Evolutionary conservation across 352 stramenopile genomes (phyloP).

Genomic region (Phytophthora sansomeana): DNA sequence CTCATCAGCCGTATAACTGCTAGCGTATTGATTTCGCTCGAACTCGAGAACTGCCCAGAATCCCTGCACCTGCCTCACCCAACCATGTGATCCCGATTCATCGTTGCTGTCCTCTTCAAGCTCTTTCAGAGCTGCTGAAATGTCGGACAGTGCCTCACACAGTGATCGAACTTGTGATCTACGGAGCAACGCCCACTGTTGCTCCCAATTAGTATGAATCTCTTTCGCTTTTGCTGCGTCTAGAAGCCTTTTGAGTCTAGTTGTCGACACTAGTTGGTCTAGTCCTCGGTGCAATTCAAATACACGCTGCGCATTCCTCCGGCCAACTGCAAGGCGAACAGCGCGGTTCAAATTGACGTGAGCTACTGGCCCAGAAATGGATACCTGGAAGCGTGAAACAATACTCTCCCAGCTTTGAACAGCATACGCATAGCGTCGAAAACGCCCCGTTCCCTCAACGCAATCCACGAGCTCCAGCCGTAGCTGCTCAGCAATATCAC

Average conservation of each 20-base stretch:
- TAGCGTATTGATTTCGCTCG: constrained; percentile 12
- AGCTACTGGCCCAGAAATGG: neutral
- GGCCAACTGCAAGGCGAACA: constrained; percentile 7
- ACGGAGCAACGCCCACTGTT: constrained; percentile 1
- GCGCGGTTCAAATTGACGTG: neutral
- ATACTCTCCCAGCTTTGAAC: constrained; percentile 18
- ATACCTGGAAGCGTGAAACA: constrained; percentile 2
- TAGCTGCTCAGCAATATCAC: constrained; percentile 10
- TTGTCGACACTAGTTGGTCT: constrained; percentile 22
- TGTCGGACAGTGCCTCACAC: constrained; percentile 8
- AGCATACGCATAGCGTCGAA: constrained; percentile 10
- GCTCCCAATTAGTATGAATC: constrained; percentile 12
- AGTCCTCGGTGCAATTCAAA: constrained; percentile 20
- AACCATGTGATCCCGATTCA: constrained; percentile 3
- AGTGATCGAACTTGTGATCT: constrained; percentile 1
- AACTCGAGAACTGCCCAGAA: constrained; percentile 22
- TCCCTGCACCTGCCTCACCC: constrained; percentile 7
- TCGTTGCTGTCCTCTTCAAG: constrained; percentile 9
- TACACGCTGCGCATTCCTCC: constrained; percentile 10
- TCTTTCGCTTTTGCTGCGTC: neutral
- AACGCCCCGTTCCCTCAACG: constrained; percentile 9
- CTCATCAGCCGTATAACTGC: constrained; percentile 11
- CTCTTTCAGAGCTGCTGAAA: constrained; percentile 2
- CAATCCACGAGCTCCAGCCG: neutral
- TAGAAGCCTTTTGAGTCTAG: constrained; percentile 9